Percentiles rank a stretch among this genome's conserved stretches.
Evolutionary conservation across 1,139 yeast genomes (phyloP).

Genomic region (Debaryomyces coudertii): DNA sequence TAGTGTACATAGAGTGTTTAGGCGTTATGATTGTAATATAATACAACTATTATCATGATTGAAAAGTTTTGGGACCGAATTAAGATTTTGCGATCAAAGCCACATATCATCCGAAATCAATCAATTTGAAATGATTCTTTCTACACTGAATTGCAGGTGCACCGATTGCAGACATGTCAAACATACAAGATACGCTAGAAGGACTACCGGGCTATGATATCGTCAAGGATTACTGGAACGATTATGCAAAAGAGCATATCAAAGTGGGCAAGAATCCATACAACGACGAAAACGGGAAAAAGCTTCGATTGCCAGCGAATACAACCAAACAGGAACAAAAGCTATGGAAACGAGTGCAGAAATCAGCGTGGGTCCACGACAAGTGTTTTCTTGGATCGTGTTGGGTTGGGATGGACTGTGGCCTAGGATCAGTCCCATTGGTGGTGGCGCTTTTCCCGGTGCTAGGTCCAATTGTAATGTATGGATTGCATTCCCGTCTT

Average conservation of each 20-base stretch:
- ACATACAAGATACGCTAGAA: conserved; percentile 46
- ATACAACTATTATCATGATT: too few relatives aligned
- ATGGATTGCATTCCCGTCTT: conserved; percentile 70
- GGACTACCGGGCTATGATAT: conserved; percentile 60
- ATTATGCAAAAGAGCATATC: conserved; percentile 64
- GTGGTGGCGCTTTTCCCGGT: conserved; percentile 68
- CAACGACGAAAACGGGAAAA: conserved; percentile 58
- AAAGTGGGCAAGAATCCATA: conserved; percentile 63
- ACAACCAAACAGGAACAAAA: conserved; percentile 63
- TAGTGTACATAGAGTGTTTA: conserved; percentile 1
- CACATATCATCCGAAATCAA: neutral
- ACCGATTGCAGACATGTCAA: conserved; percentile 23
- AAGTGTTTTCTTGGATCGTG: conserved; percentile 78
- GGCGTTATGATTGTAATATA: neutral
- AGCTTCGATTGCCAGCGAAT: conserved; percentile 59
- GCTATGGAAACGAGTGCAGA: conserved; percentile 72
- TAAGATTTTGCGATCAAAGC: neutral
- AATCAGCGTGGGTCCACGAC: conserved; percentile 84
- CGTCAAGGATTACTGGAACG: conserved; percentile 61
- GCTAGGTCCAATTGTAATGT: conserved; percentile 81
- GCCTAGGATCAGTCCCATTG: conserved; percentile 75
- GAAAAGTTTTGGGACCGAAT: too few relatives aligned
- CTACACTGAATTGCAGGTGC: neutral
- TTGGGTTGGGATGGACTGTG: conserved; percentile 68
- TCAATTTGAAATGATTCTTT: neutral